These are phyloP conservation scores for Musa acuminata DNA, from an alignment of 176 grass and related monocot species.

Conservation along the genomic window DNA sequence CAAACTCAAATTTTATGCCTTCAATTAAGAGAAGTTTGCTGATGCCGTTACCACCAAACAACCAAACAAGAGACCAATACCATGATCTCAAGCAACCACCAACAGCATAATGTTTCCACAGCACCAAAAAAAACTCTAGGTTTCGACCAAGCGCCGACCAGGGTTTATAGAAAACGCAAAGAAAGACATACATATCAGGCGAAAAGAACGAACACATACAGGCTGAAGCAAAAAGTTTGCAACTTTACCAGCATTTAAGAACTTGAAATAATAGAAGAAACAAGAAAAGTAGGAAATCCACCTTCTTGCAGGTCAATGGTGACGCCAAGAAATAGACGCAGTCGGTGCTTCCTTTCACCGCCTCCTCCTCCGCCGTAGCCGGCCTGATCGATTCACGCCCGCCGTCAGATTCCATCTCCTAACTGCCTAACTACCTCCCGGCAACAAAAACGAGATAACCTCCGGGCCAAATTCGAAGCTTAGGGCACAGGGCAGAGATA, in stretches of 20 bases:
- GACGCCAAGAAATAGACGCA: conserved; percentile 98
- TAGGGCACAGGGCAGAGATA: too few relatives aligned
- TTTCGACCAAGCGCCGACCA: too few relatives aligned
- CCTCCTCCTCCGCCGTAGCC: conserved; percentile 73
- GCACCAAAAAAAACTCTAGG: too few relatives aligned
- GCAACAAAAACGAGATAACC: conserved; percentile 13
- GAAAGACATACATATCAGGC: background rate
- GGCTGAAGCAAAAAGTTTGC: background rate
- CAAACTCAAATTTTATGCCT: too few relatives aligned
- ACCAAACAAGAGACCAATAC: too few relatives aligned
- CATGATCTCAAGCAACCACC: too few relatives aligned
- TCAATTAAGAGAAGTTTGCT: too few relatives aligned
- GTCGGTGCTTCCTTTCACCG: conserved; percentile 66
- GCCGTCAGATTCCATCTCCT: conserved; percentile 6
- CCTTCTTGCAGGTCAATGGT: conserved; percentile 98
- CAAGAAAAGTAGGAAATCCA: background rate
- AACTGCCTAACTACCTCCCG: background rate
- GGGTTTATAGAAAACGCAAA: background rate
- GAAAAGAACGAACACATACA: background rate
- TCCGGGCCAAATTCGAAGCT: conserved; percentile 16
- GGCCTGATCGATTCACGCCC: background rate
- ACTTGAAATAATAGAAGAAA: background rate
- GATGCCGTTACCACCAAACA: too few relatives aligned
- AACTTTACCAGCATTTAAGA: background rate
- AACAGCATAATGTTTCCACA: background rate